phyloP scores from a whole-genome alignment of 1,139 yeast genomes.

The Scheffersomyces titani region DNA sequence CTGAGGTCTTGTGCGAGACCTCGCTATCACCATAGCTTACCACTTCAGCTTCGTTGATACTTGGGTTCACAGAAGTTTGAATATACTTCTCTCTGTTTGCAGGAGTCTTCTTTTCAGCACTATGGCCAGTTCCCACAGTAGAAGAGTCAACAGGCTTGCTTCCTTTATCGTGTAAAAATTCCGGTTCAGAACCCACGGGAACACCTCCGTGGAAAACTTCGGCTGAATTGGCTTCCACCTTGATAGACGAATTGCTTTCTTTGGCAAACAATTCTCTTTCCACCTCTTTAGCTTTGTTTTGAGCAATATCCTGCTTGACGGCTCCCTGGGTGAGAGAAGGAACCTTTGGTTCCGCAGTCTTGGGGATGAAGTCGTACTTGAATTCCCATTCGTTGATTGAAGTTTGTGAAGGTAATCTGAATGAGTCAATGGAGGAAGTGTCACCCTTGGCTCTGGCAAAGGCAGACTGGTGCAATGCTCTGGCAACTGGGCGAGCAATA shows the following conservation, averaged over 20 bases:
- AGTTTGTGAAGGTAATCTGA: slow-evolving; percentile 47
- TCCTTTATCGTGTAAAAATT: slow-evolving; percentile 38
- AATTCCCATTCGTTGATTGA: slow-evolving; percentile 53
- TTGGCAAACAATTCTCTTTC: slow-evolving; percentile 43
- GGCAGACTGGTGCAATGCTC: slow-evolving; percentile 13
- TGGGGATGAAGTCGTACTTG: slow-evolving; percentile 52
- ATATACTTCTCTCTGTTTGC: slow-evolving; percentile 45
- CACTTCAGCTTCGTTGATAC: slow-evolving; percentile 40
- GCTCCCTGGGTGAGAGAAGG: slow-evolving; percentile 57
- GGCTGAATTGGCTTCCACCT: slow-evolving; percentile 48
- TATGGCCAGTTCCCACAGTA: slow-evolving; percentile 6
- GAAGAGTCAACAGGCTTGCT: slow-evolving; percentile 16
- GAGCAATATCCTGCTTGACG: slow-evolving; percentile 49
- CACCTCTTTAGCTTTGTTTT: slow-evolving; percentile 39
- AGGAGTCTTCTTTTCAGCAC: slow-evolving; percentile 23
- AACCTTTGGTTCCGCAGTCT: slow-evolving; percentile 46
- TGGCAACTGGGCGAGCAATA: slow-evolving; percentile 7
- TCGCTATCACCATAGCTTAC: slow-evolving; percentile 38
- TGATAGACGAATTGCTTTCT: slow-evolving; percentile 40
- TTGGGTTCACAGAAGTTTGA: slow-evolving; percentile 45
- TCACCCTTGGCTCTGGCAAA: slow-evolving; percentile 40
- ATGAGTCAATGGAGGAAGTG: slow-evolving; percentile 48
- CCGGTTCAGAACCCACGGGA: slow-evolving; percentile 39
- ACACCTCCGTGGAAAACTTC: slow-evolving; percentile 49
- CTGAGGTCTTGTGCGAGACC: slow-evolving; percentile 40